Evolutionary conservation across 2,329 filamentous ascomycete genomes (phyloP), one percentile per base, ranked within the genome.

Genomic region (Nemania sp.): DNA sequence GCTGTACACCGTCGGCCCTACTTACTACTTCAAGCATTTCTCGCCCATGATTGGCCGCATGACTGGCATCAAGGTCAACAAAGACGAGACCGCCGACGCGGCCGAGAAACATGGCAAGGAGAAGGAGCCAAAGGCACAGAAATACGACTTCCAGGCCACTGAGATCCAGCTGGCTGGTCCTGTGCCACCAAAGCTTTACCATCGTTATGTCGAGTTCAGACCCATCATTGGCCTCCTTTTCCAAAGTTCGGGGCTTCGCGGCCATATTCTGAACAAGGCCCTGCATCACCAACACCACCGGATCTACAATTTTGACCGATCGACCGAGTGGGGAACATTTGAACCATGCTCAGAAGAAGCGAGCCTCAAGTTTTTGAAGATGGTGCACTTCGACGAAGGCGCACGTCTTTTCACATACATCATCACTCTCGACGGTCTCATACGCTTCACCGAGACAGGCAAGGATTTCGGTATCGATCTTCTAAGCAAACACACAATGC

Each of bases 381-480:
- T 97, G 69, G 90, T 87, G 0, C 92, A 97, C 70, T 94, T 90
- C 72, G 92, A 94, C 70, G 85, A 95, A 69, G 93, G 92, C 17
- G 90, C 90, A 1, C 87, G 92, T 12, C 86, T 96, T 58, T 97
- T 95, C 72, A 98, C 94, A 20, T 98, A 97, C 68, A 89, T 97
- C 25, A 80, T 98, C 20, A 96, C 92, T 0, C 82, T 97, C 6
- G 94, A 98, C 71, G 90, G 89, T 5, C 82, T 94, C 54, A 85
- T 96, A 72, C 89, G 92, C 47, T 97, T 97, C 76, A 97, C 94
- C 1, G 94, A 97, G 75, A 98, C 94, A 0, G 94, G 94, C 32
- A 95, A 95, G 69, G 93, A 97, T 70, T 97, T 97, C 61, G 92
- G 93, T 54, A 92, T 98, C 69, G 94, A 97, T 76, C 81, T 97